Evolutionary conservation across 2,329 filamentous ascomycete genomes (phyloP).

Genomic region (Phialocephala subalpina): DNA sequence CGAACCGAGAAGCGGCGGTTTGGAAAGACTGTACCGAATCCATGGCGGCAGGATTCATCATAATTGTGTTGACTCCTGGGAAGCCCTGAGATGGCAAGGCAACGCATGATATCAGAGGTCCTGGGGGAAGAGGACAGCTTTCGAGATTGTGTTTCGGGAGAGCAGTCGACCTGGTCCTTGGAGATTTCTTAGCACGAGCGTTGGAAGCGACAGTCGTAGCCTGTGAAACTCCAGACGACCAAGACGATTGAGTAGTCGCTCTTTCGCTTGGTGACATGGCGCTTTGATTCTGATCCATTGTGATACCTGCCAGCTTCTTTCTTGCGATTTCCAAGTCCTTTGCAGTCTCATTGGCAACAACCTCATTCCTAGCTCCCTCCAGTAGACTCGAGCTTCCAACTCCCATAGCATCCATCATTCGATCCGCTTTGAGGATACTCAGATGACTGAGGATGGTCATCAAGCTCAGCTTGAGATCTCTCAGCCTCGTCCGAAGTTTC

Average conservation of each 20-base stretch:
- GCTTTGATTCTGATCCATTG: background rate
- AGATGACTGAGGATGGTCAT: slow-evolving; percentile 29
- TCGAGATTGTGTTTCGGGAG: too few relatives aligned
- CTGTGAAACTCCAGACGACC: background rate
- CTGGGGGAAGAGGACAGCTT: background rate
- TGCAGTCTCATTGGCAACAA: slow-evolving; percentile 19
- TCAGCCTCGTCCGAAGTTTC: slow-evolving; percentile 30
- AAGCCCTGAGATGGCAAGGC: background rate
- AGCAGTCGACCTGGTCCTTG: background rate
- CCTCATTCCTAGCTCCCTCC: background rate
- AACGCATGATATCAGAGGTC: background rate
- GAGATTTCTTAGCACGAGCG: background rate
- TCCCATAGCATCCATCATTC: slow-evolving; percentile 31
- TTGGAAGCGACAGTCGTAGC: background rate
- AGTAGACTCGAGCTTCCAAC: slow-evolving; percentile 26
- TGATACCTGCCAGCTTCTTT: slow-evolving; percentile 20
- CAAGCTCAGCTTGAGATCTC: slow-evolving; percentile 33
- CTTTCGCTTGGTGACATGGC: background rate
- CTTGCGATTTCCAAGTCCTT: slow-evolving; percentile 24
- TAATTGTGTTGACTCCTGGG: background rate
- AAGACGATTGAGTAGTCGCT: background rate
- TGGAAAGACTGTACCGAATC: slow-evolving; percentile 26
- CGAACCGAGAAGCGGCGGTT: slow-evolving; percentile 16
- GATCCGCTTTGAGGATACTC: slow-evolving; percentile 28
- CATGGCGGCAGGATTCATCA: slow-evolving; percentile 16